phyloP scores from a whole-genome alignment of 164 flowering plant genomes.

The Berberis thunbergii region DNA sequence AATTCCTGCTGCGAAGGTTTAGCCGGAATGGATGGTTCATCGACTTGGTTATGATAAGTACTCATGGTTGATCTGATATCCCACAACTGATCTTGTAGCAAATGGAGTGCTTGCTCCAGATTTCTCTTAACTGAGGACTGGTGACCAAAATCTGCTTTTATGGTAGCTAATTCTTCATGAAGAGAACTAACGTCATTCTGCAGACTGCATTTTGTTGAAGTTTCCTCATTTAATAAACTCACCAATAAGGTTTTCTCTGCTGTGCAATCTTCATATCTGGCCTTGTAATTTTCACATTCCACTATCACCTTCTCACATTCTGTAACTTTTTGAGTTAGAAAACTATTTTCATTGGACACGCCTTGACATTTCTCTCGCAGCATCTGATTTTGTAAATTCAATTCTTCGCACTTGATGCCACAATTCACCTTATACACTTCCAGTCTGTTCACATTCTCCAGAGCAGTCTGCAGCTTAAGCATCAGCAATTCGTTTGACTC shows the following conservation, averaged over 20 bases:
- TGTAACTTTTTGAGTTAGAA: constrained; percentile 37
- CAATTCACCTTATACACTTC: constrained; percentile 37
- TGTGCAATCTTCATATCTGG: constrained; percentile 40
- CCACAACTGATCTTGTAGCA: constrained; percentile 36
- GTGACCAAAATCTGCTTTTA: constrained; percentile 30
- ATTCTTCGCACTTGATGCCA: constrained; percentile 35
- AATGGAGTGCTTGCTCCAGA: constrained; percentile 33
- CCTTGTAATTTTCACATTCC: constrained; percentile 36
- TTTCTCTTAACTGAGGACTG: constrained; percentile 26
- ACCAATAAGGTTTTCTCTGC: constrained; percentile 42
- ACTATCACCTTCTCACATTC: constrained; percentile 38
- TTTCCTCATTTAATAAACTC: constrained; percentile 33
- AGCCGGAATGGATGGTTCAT: constrained; percentile 13
- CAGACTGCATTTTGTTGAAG: constrained; percentile 31
- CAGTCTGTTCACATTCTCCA: constrained; percentile 39
- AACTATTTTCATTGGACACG: constrained; percentile 39
- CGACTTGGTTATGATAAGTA: constrained; percentile 19
- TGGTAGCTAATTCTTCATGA: constrained; percentile 37
- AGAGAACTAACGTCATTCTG: constrained; percentile 30
- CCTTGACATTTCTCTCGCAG: constrained; percentile 45
- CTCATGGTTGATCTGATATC: constrained; percentile 24
- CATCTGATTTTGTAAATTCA: constrained; percentile 38
- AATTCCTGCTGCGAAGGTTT: constrained; percentile 14
- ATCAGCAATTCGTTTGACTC: constrained; percentile 43
- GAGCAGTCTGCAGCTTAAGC: constrained; percentile 49